These are phyloP conservation scores for Sporobolomyces pararoseus DNA, from an alignment of 768 basidiomycete species.

Conservation along the genomic window DNA sequence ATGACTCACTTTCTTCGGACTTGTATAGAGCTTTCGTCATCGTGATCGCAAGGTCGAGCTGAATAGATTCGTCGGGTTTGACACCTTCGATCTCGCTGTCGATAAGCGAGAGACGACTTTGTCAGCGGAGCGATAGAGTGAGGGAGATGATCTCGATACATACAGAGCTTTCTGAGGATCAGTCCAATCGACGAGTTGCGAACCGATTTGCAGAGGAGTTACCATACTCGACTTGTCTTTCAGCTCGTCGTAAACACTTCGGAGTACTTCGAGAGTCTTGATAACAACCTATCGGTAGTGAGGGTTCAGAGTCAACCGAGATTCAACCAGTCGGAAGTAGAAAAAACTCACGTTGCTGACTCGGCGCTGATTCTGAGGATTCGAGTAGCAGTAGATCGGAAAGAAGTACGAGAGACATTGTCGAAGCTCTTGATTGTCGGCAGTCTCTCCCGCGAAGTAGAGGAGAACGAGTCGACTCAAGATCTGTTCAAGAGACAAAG, in stretches of 20 bases:
- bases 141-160: slow-evolving; percentile 26
- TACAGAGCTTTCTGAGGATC: slow-evolving; percentile 53
- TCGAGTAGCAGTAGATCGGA: slow-evolving; percentile 80
- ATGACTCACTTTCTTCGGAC: slow-evolving; percentile 49
- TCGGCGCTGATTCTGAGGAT: slow-evolving; percentile 64
- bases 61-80: slow-evolving; percentile 47
- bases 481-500: slow-evolving; percentile 49
- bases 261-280: slow-evolving; percentile 49
- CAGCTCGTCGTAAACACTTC: slow-evolving; percentile 49
- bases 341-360: slow-evolving; percentile 60
- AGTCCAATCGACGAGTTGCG: slow-evolving; percentile 54
- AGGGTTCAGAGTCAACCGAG: too few species aligned
- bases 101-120: neutral
- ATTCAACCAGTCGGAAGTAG: too few species aligned
- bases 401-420: slow-evolving; percentile 86
- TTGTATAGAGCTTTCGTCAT: slow-evolving; percentile 48
- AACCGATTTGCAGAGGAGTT: slow-evolving; percentile 49
- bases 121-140: neutral
- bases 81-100: slow-evolving; percentile 48
- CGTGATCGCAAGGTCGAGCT: slow-evolving; percentile 50
- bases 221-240: slow-evolving; percentile 50
- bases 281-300: slow-evolving; percentile 50
- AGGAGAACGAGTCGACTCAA: slow-evolving; percentile 57
- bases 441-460: slow-evolving; percentile 77
- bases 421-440: slow-evolving; percentile 72